Evolutionary conservation across 352 stramenopile species (phyloP), one percentile per base, ranked within the genome.

Genomic region (Phytopythium delawarense): DNA sequence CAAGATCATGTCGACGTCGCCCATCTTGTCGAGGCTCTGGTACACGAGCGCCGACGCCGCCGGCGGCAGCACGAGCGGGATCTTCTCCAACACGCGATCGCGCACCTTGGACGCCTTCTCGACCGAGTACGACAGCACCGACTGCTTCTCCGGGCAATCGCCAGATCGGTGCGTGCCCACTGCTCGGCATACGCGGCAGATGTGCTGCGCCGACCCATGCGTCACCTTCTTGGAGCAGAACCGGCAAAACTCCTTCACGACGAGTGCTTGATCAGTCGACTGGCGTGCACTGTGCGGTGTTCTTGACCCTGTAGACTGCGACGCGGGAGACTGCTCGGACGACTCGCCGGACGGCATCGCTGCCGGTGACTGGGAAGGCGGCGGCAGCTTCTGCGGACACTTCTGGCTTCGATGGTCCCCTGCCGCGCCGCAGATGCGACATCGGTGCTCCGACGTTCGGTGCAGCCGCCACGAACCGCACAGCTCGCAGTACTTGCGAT

Each of bases 1-100:
- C 13, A 92, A 49, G 28, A 90, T 89, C 54, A 77, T 69, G 59
- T 92, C 83, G 30, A 88, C 83, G 58, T 94, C 83, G 9, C 77
- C 81, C 25, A 92, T 71, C 53, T 88, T 88, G 49, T 91, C 80
- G n/a, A 89, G 74, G 58, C 78, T 88, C 58, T 82, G 69, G 58
- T 72, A 78, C 25, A 89, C 70, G 15, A 87, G 65, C 28, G 79
- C 66, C 20, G 75, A 73, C 28, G 79, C 76, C 16, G 79, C 76
- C 13, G 78, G 52, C 9, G 79, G 76, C 39, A 91, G 57, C 42
- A 87, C 72, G 56, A 80, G 73, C 21, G 75, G 72, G 35, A 87
- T 78, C 16, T 69, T 87, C 63, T 89, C 76, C 51, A 86, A 61
- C 51, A 87, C 72, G 23, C 74, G 79, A 39, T 75, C 75, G 42